A percentile compares a stretch with the other conserved stretches of the same genome.
These are phyloP conservation scores for Sanguinoderma infundibulare DNA, from an alignment of 1,284 basidiomycete species.

Conservation along the genomic window DNA sequence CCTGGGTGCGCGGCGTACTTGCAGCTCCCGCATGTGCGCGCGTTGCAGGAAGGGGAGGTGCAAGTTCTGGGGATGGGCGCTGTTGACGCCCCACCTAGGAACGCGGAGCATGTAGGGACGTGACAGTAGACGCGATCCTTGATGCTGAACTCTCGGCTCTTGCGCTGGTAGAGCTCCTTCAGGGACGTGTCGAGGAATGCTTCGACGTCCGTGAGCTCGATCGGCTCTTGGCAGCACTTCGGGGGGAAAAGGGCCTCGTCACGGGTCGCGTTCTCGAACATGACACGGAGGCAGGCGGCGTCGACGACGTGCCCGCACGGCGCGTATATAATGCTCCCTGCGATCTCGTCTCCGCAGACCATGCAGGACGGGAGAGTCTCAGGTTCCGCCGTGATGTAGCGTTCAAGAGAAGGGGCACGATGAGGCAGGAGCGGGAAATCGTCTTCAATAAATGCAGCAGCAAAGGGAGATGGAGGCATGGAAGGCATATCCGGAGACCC, in stretches of 20 bases:
- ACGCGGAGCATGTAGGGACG: constrained; percentile 19
- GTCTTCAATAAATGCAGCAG: not conserved
- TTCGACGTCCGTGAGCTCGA: constrained; percentile 18
- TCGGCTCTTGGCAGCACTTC: constrained; percentile 21
- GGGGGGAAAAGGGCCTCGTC: constrained; percentile 29
- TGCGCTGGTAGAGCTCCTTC: constrained; percentile 1
- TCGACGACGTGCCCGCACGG: constrained; percentile 27
- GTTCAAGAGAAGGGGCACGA: not conserved
- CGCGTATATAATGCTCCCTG: constrained; percentile 1
- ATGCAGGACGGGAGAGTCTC: constrained; percentile 6
- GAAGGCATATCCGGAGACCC: no score
- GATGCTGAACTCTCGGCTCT: constrained; percentile 17
- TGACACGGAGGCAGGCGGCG: constrained; percentile 17
- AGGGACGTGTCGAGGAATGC: constrained; percentile 8
- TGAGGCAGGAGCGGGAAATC: not conserved
- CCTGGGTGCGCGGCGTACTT: constrained; percentile 22
- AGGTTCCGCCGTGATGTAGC: not conserved
- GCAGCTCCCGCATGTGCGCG: constrained; percentile 22
- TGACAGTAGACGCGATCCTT: constrained; percentile 26
- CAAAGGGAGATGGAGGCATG: no score
- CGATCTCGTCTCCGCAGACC: constrained; percentile 21
- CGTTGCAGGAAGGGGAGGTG: constrained; percentile 3
- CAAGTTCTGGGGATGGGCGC: not conserved
- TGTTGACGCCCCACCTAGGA: constrained; percentile 16
- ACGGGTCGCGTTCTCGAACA: constrained; percentile 23